Conservation (phyloP, 768 basidiomycete species). For the Clitopilus hobsonii region DNA sequence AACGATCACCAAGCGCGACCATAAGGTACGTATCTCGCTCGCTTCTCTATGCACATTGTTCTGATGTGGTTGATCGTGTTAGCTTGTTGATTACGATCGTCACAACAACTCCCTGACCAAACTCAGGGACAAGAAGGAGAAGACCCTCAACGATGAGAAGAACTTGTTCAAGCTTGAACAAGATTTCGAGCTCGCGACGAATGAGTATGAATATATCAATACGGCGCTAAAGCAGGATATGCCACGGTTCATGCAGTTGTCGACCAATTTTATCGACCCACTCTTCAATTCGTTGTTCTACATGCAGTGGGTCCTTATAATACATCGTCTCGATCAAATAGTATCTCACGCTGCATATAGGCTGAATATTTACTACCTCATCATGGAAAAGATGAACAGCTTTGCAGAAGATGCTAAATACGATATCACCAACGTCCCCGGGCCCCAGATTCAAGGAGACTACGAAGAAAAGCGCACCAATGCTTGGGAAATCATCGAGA, state of each 20-base stretch:
- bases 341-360: constrained; percentile 29
- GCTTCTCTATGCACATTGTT: neutral
- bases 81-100: constrained; percentile 93
- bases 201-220: constrained; percentile 93
- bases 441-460: constrained; percentile 66
- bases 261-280: constrained; percentile 90
- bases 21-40: constrained; percentile 60
- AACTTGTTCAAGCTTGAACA: constrained; percentile 97
- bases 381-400: constrained; percentile 89
- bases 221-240: constrained; percentile 86
- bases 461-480: constrained; percentile 86
- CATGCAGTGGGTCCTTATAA: constrained; percentile 77
- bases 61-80: neutral
- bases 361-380: constrained; percentile 89
- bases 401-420: constrained; percentile 80
- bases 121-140: constrained; percentile 97
- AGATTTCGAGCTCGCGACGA: constrained; percentile 90
- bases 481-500: constrained; percentile 73
- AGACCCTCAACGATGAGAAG: constrained; percentile 93
- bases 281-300: constrained; percentile 99
- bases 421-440: constrained; percentile 59
- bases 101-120: constrained; percentile 95
- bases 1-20: constrained; percentile 93
- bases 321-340: neutral
- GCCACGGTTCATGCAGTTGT: constrained; percentile 85